phyloP scores from a whole-genome alignment of 2,329 filamentous ascomycete genomes.

The Seiridium cupressi region DNA sequence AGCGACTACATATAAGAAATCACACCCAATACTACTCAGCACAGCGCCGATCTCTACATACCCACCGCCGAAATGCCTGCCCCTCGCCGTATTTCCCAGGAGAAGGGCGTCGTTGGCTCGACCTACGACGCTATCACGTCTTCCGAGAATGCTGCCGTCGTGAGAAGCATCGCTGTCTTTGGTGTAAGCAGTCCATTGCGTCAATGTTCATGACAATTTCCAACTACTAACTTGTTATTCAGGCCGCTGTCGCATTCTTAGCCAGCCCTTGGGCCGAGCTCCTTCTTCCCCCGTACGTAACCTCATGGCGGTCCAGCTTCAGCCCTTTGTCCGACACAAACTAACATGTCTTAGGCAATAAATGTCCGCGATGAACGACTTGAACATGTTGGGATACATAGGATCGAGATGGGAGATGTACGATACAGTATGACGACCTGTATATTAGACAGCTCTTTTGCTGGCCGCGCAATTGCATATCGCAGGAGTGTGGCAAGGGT shows the following conservation, averaged over 20 bases:
- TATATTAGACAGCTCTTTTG: neutral
- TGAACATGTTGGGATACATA: neutral
- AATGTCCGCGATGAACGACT: neutral
- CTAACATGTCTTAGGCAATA: neutral
- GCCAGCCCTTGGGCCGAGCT: slow-evolving; percentile 67
- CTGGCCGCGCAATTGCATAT: no score
- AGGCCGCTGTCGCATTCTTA: slow-evolving; percentile 66
- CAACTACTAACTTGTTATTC: slow-evolving; percentile 1
- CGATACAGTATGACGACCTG: neutral
- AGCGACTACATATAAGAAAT: neutral
- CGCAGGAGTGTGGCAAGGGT: no score
- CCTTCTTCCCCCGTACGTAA: slow-evolving; percentile 61
- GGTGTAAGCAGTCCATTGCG: slow-evolving; percentile 43
- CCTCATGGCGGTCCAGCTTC: neutral
- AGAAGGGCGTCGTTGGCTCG: slow-evolving; percentile 53
- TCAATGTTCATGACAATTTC: neutral
- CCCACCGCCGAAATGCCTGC: slow-evolving; percentile 25
- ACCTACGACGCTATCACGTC: slow-evolving; percentile 63
- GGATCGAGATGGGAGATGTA: neutral
- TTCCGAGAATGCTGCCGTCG: slow-evolving; percentile 66
- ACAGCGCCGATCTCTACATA: neutral
- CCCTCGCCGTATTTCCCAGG: slow-evolving; percentile 35
- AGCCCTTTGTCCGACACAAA: neutral
- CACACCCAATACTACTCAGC: neutral
- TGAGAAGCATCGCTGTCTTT: slow-evolving; percentile 66